These are phyloP conservation scores for Entomortierella chlamydospora DNA, from an alignment of 192 early-diverging fungal genomes.

Conservation along the genomic window DNA sequence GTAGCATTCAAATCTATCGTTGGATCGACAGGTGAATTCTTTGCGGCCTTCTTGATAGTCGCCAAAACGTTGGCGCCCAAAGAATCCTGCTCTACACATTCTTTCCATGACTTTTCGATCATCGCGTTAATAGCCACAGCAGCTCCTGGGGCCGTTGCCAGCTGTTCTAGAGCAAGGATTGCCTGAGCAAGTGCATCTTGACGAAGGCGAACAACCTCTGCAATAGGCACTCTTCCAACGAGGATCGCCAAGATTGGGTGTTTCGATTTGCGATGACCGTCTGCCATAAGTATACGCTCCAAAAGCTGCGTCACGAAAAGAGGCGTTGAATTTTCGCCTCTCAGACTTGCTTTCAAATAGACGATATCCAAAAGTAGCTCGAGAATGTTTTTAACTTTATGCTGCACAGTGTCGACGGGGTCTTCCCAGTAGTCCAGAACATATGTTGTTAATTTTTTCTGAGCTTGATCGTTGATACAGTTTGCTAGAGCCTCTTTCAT, in stretches of 20 bases:
- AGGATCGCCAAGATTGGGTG: constrained; percentile 81
- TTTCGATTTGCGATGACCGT: constrained; percentile 86
- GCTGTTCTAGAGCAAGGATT: constrained; percentile 40
- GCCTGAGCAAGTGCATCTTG: constrained; percentile 72
- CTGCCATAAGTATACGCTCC: constrained; percentile 76
- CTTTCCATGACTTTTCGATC: constrained; percentile 49
- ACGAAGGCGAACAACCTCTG: constrained; percentile 64
- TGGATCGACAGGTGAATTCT: not conserved
- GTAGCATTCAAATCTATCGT: not conserved
- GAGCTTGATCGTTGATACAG: constrained; percentile 41
- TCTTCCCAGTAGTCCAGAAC: constrained; percentile 91
- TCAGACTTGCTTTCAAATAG: constrained; percentile 39
- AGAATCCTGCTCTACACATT: constrained; percentile 33
- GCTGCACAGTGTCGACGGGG: constrained; percentile 83
- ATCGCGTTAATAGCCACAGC: constrained; percentile 52
- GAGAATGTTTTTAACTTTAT: constrained; percentile 78
- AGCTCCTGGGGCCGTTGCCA: constrained; percentile 53
- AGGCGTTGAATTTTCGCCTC: constrained; percentile 22
- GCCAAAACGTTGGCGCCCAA: constrained; percentile 14
- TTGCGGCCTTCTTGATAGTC: constrained; percentile 1
- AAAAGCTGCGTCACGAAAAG: constrained; percentile 69
- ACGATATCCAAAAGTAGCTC: constrained; percentile 76
- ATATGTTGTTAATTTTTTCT: constrained; percentile 75
- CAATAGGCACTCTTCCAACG: constrained; percentile 63
- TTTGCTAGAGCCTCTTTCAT: constrained; percentile 38